Evolutionary conservation across 495 filamentous ascomycete genomes (phyloP).

Genomic region (Platismatia glauca): DNA sequence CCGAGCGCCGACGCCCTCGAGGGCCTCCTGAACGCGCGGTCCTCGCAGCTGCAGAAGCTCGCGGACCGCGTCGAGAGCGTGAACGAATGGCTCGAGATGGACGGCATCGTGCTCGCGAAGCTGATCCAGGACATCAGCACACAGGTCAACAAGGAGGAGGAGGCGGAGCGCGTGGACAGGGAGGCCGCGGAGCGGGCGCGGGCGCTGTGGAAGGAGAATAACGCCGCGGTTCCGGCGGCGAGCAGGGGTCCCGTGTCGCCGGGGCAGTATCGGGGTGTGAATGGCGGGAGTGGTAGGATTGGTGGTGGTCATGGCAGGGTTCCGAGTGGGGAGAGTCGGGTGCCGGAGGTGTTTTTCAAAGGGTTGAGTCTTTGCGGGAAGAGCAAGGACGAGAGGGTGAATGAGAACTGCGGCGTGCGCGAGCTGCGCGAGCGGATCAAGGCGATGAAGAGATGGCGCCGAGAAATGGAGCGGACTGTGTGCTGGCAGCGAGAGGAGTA

Average conservation of each 20-base stretch:
- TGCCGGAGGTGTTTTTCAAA: background rate
- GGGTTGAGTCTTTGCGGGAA: background rate
- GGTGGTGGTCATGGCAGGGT: background rate
- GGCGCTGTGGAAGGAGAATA: conserved; percentile 1
- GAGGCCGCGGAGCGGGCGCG: background rate
- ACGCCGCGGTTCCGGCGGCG: background rate
- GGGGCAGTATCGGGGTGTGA: background rate
- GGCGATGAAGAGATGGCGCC: background rate
- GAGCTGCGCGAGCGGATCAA: conserved; percentile 3
- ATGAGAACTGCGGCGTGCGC: background rate
- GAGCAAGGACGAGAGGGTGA: background rate
- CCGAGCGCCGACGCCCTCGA: background rate
- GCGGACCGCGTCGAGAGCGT: conserved; percentile 15
- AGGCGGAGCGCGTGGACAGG: background rate
- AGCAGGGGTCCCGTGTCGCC: background rate
- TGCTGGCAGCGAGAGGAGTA: background rate
- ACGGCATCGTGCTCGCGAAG: conserved; percentile 3
- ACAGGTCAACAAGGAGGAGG: background rate
- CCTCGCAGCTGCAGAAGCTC: conserved; percentile 12
- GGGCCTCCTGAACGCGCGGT: conserved; percentile 3
- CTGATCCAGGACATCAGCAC: background rate
- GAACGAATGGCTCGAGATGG: conserved; percentile 18
- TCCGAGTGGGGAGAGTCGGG: background rate
- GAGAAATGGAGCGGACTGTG: conserved; percentile 2
- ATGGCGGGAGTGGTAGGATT: background rate